Base-by-base conservation (phyloP, 2,329 filamentous ascomycete species). In the Penicillium aurantiogriseum region DNA sequence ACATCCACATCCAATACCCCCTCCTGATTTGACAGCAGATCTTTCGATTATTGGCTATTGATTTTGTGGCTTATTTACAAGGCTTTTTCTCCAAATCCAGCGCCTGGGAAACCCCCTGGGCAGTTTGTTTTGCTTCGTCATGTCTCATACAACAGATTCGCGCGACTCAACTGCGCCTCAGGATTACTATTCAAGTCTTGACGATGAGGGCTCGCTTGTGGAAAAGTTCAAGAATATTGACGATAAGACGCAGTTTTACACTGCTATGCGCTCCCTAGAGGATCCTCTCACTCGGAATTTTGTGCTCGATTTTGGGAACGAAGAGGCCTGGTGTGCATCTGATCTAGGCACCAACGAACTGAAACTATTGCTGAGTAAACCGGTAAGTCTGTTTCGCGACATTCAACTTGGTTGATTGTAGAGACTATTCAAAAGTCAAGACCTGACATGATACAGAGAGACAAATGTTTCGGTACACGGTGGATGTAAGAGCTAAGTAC, bases 401-500 rank as follows among this genome's bases (percentile, higher is more conserved):
- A 15, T 25, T 25, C n/a, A 29, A 19, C n/a, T 21, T 21, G 17
- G 5, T 23, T 9, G 27, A 17, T 17, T 9, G 11, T 29, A 6
- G n/a, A 5, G 40, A 38, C 8, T 10, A 19, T 43, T 11, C 5
- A 38, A 17, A 45, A 23, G 39, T 9, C 17, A 35, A 21, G 2
- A 13, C 19, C 45, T 63, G 33, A 62, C 31, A 15, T 13, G 3
- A 17, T 38, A 23, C 69, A 82, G 66, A 76, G 80, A 56, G 79
- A 81, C 2, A 74, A 73, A 40, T 78, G 76, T 48, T 74, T 80
- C 45, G 81, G 79, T 58, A 85, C 88, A 4, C 80, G 88, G 71
- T 92, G 89, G 89, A 90, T 91, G 84, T 86, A 75, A 71, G 84
- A 36, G 27, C 17, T 13, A 23, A 67, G 57, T 21, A 36, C 27